Base-by-base conservation (phyloP, 75 land plant species). In the Picea sitchensis region DNA sequence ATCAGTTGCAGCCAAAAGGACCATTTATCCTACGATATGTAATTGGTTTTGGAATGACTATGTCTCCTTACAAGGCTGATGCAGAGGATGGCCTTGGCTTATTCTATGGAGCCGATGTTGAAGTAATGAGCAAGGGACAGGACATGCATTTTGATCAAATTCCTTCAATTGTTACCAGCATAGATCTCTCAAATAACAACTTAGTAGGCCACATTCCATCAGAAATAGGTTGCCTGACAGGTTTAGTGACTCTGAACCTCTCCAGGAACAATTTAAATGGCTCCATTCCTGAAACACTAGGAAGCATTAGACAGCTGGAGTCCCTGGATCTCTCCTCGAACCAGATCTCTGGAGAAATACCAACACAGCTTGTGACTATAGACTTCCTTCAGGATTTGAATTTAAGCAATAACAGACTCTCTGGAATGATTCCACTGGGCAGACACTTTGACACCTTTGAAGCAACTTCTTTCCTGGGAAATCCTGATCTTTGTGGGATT, bases 251-350 rank as follows among this genome's bases (percentile, higher is more conserved):
- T 15, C 56, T 86, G 65, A 83, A 83, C 76, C 73, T 81, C 31
- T 86, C 88, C 0, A 12, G 36, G 20, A 87, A 87, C 51, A 59
- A 18, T 34, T 14, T 87, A 1, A 38, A 3, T 5, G 88, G 88
- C 20, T 3, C 20, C 6, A 81, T 89, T 14, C 81, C 84, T 14
- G 75, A 74, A 20, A 73, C 58, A 14, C 41, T 88, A 64, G 85
- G 87, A 60, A 14, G 14, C 18, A 58, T 85, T 81, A 23, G 57
- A 20, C 54, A 47, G 21, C 36, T 90, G n/a, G 78, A 87, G 18
- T 79, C 82, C 18, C 79, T 88, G 44, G 83, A 88, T 38, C 20
- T 90, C 12, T 85, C 86, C 7, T 34, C 18, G 6, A 90, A 90
- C 21, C 26, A 61, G 2, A 72, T 90, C 3, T 73, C 75, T 23